Conservation (phyloP, 164 flowering plant species). For the Saururus chinensis region DNA sequence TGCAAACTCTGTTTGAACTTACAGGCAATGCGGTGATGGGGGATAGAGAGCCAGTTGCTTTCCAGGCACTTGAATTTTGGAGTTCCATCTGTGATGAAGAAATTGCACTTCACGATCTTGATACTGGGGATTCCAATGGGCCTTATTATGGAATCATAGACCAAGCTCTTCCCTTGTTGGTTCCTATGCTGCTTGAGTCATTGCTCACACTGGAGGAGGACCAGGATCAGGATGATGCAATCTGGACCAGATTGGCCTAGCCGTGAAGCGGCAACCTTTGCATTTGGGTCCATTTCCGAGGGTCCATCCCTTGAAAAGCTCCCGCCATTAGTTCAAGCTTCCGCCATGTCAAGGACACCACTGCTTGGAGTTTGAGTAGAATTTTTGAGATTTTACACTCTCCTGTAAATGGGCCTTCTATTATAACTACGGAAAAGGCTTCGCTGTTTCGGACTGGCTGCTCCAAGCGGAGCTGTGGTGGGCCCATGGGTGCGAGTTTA, state of each 20-base stretch:
- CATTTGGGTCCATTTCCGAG: constrained; percentile 78
- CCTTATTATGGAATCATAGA: too few relatives aligned
- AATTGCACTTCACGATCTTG: too few relatives aligned
- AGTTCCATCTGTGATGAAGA: too few relatives aligned
- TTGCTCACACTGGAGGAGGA: constrained; percentile 77
- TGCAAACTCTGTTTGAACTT: constrained; percentile 61
- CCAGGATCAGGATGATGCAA: constrained; percentile 68
- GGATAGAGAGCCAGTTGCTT: constrained; percentile 72
- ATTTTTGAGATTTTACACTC: too few relatives aligned
- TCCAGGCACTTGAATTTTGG: constrained; percentile 85
- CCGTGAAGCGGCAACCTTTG: constrained; percentile 76
- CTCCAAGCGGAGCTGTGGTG: too few relatives aligned
- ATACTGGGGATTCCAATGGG: too few relatives aligned
- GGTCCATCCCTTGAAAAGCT: constrained; percentile 62
- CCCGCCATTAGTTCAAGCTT: constrained; percentile 50
- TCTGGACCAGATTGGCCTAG: constrained; percentile 73
- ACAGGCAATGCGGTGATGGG: constrained; percentile 66
- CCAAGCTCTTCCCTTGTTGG: constrained; percentile 54
- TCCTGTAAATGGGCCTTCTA: constrained; percentile 49
- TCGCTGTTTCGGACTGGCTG: too few relatives aligned
- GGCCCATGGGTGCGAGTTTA: too few relatives aligned
- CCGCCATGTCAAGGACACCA: constrained; percentile 69
- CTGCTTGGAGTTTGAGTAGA: constrained; percentile 78
- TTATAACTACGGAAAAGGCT: constrained; percentile 45
- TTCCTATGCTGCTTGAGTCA: constrained; percentile 69